A percentile compares a stretch with the other conserved stretches of the same genome.
These are phyloP conservation scores for Plasmopara halstedii DNA, from an alignment of 352 stramenopile species.

Conservation along the genomic window DNA sequence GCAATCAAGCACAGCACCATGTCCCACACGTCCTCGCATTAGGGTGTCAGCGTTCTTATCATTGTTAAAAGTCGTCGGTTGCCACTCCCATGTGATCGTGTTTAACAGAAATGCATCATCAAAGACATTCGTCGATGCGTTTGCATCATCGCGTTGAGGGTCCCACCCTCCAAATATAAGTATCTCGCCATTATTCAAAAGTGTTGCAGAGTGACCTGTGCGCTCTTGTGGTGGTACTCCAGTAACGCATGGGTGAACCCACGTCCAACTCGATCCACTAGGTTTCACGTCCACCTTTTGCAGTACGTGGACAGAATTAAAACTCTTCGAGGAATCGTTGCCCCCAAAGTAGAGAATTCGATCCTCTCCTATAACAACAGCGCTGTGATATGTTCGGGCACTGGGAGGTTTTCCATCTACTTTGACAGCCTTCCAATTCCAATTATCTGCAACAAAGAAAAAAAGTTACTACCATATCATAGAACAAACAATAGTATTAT, in stretches of 20 bases:
- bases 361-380: slow-evolving; percentile 45
- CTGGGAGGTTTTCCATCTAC: slow-evolving; percentile 82
- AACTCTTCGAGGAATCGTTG: slow-evolving; percentile 88
- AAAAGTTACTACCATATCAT: no score
- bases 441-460: slow-evolving; percentile 40
- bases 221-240: slow-evolving; percentile 65
- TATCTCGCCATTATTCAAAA: slow-evolving; percentile 82
- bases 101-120: slow-evolving; percentile 87
- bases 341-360: slow-evolving; percentile 90
- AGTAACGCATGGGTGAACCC: slow-evolving; percentile 79
- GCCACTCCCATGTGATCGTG: slow-evolving; percentile 88
- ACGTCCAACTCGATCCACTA: slow-evolving; percentile 53
- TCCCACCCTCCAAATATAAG: slow-evolving; percentile 93
- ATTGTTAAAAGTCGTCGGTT: slow-evolving; percentile 35
- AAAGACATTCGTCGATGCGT: slow-evolving; percentile 62
- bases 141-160: slow-evolving; percentile 56
- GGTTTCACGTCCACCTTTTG: slow-evolving; percentile 34
- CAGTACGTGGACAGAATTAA: slow-evolving; percentile 89
- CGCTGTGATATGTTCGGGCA: slow-evolving; percentile 88
- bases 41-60: slow-evolving; percentile 7
- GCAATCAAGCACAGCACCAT: slow-evolving; percentile 66
- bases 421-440: slow-evolving; percentile 86
- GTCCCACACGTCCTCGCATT: slow-evolving; percentile 69
- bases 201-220: slow-evolving; percentile 86
- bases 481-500: slow-evolving; percentile 3